Evolutionary conservation across 108 stramenopile species (phyloP).

Genomic region (Skeletonema costatum): DNA sequence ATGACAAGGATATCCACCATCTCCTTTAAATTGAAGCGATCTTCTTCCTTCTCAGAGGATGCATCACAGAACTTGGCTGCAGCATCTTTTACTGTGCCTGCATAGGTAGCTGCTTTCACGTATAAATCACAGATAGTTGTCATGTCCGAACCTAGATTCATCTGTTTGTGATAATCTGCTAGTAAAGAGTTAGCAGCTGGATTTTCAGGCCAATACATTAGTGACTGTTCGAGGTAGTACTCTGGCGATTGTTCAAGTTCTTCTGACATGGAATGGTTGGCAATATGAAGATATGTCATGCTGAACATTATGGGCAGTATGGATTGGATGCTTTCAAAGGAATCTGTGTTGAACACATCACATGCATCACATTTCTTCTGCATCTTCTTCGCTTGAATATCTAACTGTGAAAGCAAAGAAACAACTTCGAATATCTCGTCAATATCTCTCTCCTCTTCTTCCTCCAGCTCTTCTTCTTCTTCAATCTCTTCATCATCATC

Average conservation of each 20-base stretch:
- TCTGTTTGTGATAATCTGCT: conserved; percentile 16
- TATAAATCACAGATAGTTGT: conserved; percentile 43
- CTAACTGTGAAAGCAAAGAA: conserved; percentile 4
- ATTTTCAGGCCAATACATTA: conserved; percentile 17
- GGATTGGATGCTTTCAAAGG: conserved; percentile 9
- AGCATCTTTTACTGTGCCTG: conserved; percentile 29
- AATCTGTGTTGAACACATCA: neutral
- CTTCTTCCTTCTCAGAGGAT: conserved; percentile 22
- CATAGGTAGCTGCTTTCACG: conserved; percentile 45
- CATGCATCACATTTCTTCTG: neutral
- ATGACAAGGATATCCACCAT: conserved; percentile 80
- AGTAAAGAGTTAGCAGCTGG: conserved; percentile 16
- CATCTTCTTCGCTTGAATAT: neutral
- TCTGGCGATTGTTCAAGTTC: conserved; percentile 20
- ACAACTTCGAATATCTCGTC: conserved; percentile 71
- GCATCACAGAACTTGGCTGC: conserved; percentile 24
- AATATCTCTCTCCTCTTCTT: conserved; percentile 41
- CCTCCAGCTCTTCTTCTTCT: neutral
- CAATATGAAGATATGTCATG: conserved; percentile 60
- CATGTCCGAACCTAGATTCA: conserved; percentile 1
- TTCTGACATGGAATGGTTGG: conserved; percentile 54
- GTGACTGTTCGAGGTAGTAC: conserved; percentile 1
- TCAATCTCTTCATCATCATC: conserved; percentile 10
- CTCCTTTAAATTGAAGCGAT: conserved; percentile 56
- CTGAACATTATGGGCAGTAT: conserved; percentile 66